A percentile compares a stretch with the other conserved stretches of the same genome.
Evolutionary conservation across 352 stramenopile species (phyloP).

Genomic region (Globisporangium yorkense): DNA sequence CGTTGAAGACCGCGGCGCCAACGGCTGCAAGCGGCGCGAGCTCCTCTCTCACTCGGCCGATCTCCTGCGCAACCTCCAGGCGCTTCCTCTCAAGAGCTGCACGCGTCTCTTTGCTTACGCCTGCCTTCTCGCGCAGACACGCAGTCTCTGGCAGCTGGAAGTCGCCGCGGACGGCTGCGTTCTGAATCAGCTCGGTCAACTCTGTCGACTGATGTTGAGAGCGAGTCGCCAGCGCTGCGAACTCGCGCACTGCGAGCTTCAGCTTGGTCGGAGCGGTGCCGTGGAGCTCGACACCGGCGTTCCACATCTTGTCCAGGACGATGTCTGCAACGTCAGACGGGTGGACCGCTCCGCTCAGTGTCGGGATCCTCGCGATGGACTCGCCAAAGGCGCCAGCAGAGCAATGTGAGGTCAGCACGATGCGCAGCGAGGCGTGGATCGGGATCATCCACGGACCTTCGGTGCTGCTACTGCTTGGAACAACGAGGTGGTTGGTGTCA

Average conservation of each 20-base stretch:
- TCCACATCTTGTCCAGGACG: conserved; percentile 48
- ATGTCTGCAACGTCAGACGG: conserved; percentile 23
- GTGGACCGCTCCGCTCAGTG: conserved; percentile 24
- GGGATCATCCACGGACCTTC: conserved; percentile 12
- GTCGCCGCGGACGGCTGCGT: conserved; percentile 30
- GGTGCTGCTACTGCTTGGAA: conserved; percentile 1
- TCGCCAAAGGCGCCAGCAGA: conserved; percentile 34
- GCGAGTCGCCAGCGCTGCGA: conserved; percentile 12
- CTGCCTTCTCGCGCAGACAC: conserved; percentile 21
- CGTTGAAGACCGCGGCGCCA: conserved; percentile 36
- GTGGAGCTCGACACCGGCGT: conserved; percentile 3
- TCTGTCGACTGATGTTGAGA: conserved; percentile 16
- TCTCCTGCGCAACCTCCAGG: conserved; percentile 13
- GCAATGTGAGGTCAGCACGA: conserved; percentile 34
- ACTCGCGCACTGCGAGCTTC: conserved; percentile 27
- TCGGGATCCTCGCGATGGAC: conserved; percentile 22
- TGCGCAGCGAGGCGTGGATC: conserved; percentile 33
- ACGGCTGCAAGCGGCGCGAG: conserved; percentile 18
- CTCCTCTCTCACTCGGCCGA: conserved; percentile 13
- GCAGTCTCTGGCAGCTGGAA: conserved; percentile 41
- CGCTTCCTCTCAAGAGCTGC: conserved; percentile 8
- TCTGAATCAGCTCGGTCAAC: conserved; percentile 36
- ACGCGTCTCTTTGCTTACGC: conserved; percentile 21
- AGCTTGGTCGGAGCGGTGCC: conserved; percentile 5
- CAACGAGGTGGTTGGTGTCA: conserved; percentile 17